phyloP scores from a whole-genome alignment of 2,329 filamentous ascomycete species.

The Daldinia eschscholtzii region DNA sequence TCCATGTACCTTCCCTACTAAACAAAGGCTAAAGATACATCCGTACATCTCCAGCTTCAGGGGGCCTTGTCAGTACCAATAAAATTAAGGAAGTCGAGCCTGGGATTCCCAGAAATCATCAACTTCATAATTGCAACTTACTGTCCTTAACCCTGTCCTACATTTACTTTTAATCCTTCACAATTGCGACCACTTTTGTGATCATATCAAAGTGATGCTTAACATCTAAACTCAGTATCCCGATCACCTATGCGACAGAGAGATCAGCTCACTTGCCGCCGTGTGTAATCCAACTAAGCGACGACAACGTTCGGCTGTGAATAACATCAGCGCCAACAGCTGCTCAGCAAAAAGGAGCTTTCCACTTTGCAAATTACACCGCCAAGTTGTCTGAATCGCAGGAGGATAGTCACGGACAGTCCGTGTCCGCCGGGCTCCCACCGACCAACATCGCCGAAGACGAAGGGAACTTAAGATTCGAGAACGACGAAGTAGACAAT shows the following conservation, averaged over 20 bases:
- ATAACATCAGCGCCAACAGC: constrained; percentile 32
- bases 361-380: constrained; percentile 45
- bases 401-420: constrained; percentile 60
- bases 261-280: constrained; percentile 33
- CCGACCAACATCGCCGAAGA: constrained; percentile 45
- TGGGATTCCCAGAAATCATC: constrained; percentile 37
- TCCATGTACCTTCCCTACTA: constrained; percentile 24
- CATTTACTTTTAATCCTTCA: constrained; percentile 13
- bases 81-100: constrained; percentile 40
- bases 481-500: constrained; percentile 51
- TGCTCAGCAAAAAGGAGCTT: constrained; percentile 21
- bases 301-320: constrained; percentile 40
- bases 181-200: constrained; percentile 18
- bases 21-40: constrained; percentile 24
- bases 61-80: constrained; percentile 34
- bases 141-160: background rate
- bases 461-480: constrained; percentile 47
- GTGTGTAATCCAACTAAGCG: constrained; percentile 45
- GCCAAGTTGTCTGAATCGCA: constrained; percentile 64
- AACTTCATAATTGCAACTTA: constrained; percentile 36
- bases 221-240: constrained; percentile 17
- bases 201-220: constrained; percentile 18
- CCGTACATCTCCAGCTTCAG: constrained; percentile 22
- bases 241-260: constrained; percentile 40
- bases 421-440: constrained; percentile 58